A percentile compares a stretch with the other conserved stretches of the same genome.
These are phyloP conservation scores for Rhodotorula kratochvilovae DNA, from an alignment of 768 basidiomycete genomes.

Conservation along the genomic window DNA sequence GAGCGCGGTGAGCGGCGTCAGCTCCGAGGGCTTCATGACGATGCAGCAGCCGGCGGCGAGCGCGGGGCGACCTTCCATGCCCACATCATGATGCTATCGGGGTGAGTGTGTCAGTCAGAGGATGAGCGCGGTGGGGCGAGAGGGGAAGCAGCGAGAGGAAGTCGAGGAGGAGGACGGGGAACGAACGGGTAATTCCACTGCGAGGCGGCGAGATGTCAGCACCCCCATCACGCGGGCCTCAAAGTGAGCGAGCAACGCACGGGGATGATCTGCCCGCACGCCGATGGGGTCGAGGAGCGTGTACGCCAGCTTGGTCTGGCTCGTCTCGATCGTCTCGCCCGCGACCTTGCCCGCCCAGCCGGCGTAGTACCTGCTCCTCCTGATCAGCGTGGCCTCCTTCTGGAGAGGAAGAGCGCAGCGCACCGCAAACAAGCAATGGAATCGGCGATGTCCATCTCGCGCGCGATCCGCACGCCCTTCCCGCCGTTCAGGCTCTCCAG, in stretches of 20 bases:
- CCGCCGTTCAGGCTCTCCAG: slow-evolving; percentile 47
- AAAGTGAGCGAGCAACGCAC: slow-evolving; percentile 8
- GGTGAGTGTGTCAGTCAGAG: slow-evolving; percentile 3
- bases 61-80: slow-evolving; percentile 89
- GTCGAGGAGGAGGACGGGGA: not conserved
- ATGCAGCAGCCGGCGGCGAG: slow-evolving; percentile 85
- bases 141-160: slow-evolving; percentile 1
- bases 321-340: slow-evolving; percentile 79
- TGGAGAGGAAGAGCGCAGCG: not conserved
- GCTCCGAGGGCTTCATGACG: slow-evolving; percentile 79
- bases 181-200: not conserved
- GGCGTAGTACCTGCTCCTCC: slow-evolving; percentile 65
- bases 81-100: slow-evolving; percentile 41
- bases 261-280: slow-evolving; percentile 65
- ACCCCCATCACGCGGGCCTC: too few species aligned
- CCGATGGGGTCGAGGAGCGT: slow-evolving; percentile 86
- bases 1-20: slow-evolving; percentile 28
- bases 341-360: slow-evolving; percentile 83
- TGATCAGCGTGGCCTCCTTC: too few species aligned
- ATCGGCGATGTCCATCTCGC: slow-evolving; percentile 45
- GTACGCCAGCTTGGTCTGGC: slow-evolving; percentile 68
- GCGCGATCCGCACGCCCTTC: slow-evolving; percentile 47
- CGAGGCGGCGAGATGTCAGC: not conserved
- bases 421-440: slow-evolving; percentile 47
- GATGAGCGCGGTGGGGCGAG: slow-evolving; percentile 54